Base-by-base conservation (phyloP, 345 rosid species). In the Anastatica hierochuntica region DNA sequence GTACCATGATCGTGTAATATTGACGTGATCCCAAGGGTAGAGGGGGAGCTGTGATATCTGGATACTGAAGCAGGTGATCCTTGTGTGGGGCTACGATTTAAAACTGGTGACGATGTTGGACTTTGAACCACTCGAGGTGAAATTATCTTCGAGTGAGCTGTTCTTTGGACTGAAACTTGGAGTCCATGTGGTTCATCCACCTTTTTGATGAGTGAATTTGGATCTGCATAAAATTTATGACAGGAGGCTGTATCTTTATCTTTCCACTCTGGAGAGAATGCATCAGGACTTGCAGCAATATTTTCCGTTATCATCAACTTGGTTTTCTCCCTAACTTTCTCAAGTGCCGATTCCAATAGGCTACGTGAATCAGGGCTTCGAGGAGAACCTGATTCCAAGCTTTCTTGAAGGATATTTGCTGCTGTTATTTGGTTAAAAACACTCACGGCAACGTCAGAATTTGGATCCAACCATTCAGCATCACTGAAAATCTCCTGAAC, bases 1-100 rank as follows among this genome's bases (percentile, higher is more conserved):
- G 56, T 20, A 63, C 45, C 71, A 69, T 81, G 81, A 76, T 87
- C 89, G 10, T 79, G 81, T 72, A 87, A 75, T 63, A 83, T 63
- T 60, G 96, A 79, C 33, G 94, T 77, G 70, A 87, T 87, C 57
- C 96, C 96, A 51, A 83, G 69, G 43, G 36, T 54, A 26, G 81
- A 73, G 12, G 82, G 71, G 15, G 82, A 69, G 57, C 76, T 72
- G 54, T 73, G 79, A 64, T 66, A 81, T 63, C 83, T 79, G 21
- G 80, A 73, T 41, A 65, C 15, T 24, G 82, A 51, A 26, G 56
- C 61, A 4, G 78, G 74, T 23, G 76, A 85, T 26, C 74, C 85
- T 74, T 59, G 77, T 30, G 64, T 54, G 53, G 74, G 63, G 68
- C 49, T 69, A 43, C 55, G 38, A 23, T 64, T 53, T 6, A 74